Base-by-base conservation (phyloP, 495 filamentous ascomycete genomes). In the Penicillium canariense region DNA sequence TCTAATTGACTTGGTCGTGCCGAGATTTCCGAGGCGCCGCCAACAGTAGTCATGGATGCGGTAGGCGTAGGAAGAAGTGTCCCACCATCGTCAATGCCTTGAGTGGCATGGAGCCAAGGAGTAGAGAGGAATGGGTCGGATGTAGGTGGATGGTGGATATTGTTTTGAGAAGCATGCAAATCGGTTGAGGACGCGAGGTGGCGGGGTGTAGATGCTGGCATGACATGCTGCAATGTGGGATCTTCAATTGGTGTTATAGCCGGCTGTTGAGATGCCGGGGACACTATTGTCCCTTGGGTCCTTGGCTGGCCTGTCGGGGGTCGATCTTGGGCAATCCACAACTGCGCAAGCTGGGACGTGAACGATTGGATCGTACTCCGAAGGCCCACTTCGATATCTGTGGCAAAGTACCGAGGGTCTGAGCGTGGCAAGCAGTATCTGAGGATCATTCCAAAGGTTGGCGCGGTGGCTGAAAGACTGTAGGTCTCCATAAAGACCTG, bases 401-500 rank as follows among this genome's bases (percentile, higher is more conserved):
- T 63, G 0, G 54, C 50, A 5, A 50, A 27, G 4, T 54, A 48
- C 5, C 50, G 48, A 12, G 59, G 44, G 14, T 31, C 22, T 8
- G 52, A 46, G 7, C 26, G 51, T 2, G 62, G 63, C 28, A 66
- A 44, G 8, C 69, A 60, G 45, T 66, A 63, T 22, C 48, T 63
- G 17, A 76, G 49, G 6, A 69, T 60, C 62, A 69, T 65, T 3
- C 71, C 71, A 54, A 74, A 72, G 0, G 61, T 70, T 5, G 73
- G 73, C 20, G 59, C 52, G 2, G 71, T 74, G 5, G 73, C 68
- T 7, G 68, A 64, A 10, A 70, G 59, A 54, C 73, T 73, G 38
- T 73, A 76, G 1, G 62, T 70, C 22, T 76, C 69, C 64, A 73
- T 65, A 42, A 72, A 76, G 2, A 54, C 44, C 25, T 74, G 69